A percentile compares a stretch with the other conserved stretches of the same genome.
Conservation (phyloP, 495 filamentous ascomycete species). For the Aspergillus saccharolyticus region DNA sequence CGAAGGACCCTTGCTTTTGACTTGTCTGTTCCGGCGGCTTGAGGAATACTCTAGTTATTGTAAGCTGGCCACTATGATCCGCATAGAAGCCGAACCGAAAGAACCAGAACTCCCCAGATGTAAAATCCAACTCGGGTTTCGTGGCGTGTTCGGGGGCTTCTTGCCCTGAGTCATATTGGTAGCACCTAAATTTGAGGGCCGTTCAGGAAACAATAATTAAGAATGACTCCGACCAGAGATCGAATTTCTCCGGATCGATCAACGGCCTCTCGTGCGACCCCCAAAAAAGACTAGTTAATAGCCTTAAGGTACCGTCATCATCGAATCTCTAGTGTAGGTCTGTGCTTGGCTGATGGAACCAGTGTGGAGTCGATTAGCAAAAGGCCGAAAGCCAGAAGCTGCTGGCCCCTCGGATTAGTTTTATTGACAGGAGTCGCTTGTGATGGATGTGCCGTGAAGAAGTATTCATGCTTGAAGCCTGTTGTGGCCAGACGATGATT, state of each 20-base stretch:
- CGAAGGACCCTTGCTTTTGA: slow-evolving; percentile 11
- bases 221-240: not conserved
- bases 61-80: not conserved
- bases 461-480: not conserved
- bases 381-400: not conserved
- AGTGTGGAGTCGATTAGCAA: not conserved
- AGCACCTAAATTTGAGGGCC: not conserved
- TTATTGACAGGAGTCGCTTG: not conserved
- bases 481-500: not conserved
- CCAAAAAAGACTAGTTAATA: not conserved
- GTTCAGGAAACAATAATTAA: not conserved
- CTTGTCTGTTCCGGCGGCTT: slow-evolving; percentile 2
- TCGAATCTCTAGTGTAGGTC: not conserved
- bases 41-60: not conserved
- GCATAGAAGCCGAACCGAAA: not conserved
- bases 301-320: not conserved
- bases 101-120: not conserved
- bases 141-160: too few species aligned
- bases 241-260: not conserved
- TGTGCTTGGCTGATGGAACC: not conserved
- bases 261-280: slow-evolving; percentile 4
- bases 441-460: not conserved
- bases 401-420: not conserved
- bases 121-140: not conserved
- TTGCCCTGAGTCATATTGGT: not conserved